Conservation (phyloP, 495 filamentous ascomycete genomes). For the Aspergillus nidulans region DNA sequence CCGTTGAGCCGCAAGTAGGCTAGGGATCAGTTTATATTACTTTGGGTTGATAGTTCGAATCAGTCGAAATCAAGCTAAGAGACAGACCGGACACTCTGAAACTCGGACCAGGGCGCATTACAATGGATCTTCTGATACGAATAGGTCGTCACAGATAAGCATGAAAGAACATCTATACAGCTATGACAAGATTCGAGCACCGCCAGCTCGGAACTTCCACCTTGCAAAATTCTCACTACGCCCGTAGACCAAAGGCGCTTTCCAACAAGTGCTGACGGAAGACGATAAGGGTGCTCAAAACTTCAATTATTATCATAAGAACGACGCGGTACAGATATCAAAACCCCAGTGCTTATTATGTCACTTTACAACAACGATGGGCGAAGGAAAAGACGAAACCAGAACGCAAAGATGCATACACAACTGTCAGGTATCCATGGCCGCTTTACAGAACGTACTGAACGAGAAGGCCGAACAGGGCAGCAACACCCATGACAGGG, state of each 20-base stretch:
- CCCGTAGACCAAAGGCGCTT: background rate
- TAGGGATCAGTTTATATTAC: too few relatives aligned
- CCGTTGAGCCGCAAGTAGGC: too few relatives aligned
- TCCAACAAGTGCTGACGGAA: conserved; percentile 8
- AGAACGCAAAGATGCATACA: conserved; percentile 24
- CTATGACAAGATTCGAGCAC: conserved; percentile 6
- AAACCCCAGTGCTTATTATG: conserved; percentile 37
- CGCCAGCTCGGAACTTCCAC: background rate
- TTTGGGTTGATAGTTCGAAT: too few relatives aligned
- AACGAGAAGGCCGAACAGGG: conserved; percentile 40
- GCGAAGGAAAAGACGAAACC: conserved; percentile 21
- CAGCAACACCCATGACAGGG: conserved; percentile 40
- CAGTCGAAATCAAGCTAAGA: too few relatives aligned
- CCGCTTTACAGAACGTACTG: conserved; percentile 42
- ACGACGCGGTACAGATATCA: conserved; percentile 34
- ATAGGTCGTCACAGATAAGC: conserved; percentile 7
- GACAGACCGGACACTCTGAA: background rate
- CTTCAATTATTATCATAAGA: conserved; percentile 49
- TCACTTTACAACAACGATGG: conserved; percentile 30
- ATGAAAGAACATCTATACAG: conserved; percentile 26
- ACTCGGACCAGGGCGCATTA: background rate
- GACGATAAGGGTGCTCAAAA: conserved; percentile 35
- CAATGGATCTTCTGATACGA: background rate
- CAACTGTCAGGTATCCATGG: conserved; percentile 14
- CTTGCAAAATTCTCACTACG: background rate